Conservation (phyloP, 331 rosid species). For the Erythrophleum ivorense region DNA sequence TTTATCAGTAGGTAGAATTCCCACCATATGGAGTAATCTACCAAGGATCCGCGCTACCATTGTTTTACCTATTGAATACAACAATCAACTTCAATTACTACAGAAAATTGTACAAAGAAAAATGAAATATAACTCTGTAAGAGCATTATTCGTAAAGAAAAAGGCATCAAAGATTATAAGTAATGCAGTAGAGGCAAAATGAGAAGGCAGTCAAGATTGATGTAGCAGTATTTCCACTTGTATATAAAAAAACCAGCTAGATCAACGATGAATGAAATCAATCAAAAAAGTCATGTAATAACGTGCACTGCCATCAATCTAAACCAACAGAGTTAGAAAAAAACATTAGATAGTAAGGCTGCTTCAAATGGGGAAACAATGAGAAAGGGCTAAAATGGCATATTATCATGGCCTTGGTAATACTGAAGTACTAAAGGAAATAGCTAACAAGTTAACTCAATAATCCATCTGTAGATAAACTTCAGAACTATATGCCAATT, state of each 20-base stretch:
- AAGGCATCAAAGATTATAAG: neutral
- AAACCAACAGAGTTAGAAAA: neutral
- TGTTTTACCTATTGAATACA: slow-evolving; percentile 77
- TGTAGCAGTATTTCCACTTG: neutral
- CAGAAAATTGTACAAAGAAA: neutral
- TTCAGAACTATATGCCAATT: neutral
- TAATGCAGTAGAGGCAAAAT: neutral
- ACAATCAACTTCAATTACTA: slow-evolving; percentile 30
- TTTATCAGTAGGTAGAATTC: slow-evolving; percentile 85
- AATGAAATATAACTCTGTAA: neutral
- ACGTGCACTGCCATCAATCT: neutral
- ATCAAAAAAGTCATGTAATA: neutral
- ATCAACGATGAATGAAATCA: neutral
- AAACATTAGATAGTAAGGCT: neutral
- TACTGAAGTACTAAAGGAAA: neutral
- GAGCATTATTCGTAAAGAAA: neutral
- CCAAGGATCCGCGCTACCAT: slow-evolving; percentile 97
- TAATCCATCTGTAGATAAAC: slow-evolving; percentile 11
- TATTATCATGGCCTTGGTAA: neutral
- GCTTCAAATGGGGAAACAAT: neutral
- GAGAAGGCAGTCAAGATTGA: neutral
- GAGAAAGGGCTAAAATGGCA: neutral
- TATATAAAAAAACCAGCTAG: neutral
- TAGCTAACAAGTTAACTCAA: slow-evolving; percentile 7
- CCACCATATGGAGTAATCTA: slow-evolving; percentile 89